Evolutionary conservation across 2,329 filamentous ascomycete species (phyloP), one percentile per base, ranked within the genome.

Genomic region (Trichoderma breve): DNA sequence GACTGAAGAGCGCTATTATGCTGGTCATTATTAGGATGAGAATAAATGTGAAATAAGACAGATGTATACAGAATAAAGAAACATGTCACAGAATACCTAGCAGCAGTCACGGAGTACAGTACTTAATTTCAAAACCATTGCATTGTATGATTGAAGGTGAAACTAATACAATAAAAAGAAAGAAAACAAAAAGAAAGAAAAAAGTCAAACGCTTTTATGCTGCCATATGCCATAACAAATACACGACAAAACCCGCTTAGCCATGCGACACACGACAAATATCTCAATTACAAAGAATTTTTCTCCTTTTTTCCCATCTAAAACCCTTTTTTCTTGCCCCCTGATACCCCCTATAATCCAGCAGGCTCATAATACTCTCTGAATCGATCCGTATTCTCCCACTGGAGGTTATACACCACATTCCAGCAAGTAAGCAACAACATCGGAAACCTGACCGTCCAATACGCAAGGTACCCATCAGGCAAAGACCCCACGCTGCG

Each of bases 381-480:
- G 76, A 96, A 95, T 3, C 91, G 85, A 76, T 91, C 88, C 74
- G 88, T 85, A 1, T 83, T 83, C 71, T 91, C 85, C 82, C 94
- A 87, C 2, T 84, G 86, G 73, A 93, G 84, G 65, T 91, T 87
- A 73, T 89, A 87, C 26, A 97, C 87, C 21, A 95, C 89, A 76
- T 90, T 88, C 84, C 94, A 95, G 78, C 93, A 97, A 68, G 87
- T 86, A 78, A 97, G 90, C 72, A 98, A 79, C 76, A 98, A 81
- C 75, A 88, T 89, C 4, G 94, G 94, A 78, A 98, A 98, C 72
- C 89, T 86, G 8, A 88, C 84, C 0, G 92, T 92, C 93, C 94
- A 98, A 78, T 97, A 97, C 12, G 86, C 86, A 58, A 97, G 83
- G 78, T 97, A 98, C 0, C 93, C 93, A 15, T 94, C 91, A 0